These are phyloP conservation scores for Escallonia herrerae DNA, from an alignment of 129 eudicot genomes.

Conservation along the genomic window DNA sequence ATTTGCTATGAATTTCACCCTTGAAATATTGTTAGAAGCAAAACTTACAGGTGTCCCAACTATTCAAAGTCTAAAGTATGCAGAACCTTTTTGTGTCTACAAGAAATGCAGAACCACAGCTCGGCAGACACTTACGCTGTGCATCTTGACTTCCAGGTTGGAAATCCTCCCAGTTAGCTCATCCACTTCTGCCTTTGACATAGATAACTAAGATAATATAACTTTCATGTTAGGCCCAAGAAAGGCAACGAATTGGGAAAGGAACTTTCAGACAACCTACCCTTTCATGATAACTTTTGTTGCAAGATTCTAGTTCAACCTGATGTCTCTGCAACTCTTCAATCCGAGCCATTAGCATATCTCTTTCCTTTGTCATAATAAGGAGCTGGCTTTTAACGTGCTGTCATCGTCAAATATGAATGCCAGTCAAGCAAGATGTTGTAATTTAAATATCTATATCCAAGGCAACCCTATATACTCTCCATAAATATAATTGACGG, in stretches of 20 bases:
- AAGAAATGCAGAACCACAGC: no score
- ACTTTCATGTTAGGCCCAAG: background rate
- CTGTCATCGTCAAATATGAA: background rate
- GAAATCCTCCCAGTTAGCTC: slow-evolving; percentile 35
- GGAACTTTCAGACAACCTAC: slow-evolving; percentile 10
- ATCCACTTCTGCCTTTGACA: slow-evolving; percentile 37
- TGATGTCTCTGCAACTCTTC: slow-evolving; percentile 19
- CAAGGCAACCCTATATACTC: no score
- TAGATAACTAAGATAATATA: slow-evolving; percentile 26
- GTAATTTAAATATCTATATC: no score
- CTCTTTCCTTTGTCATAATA: slow-evolving; percentile 21
- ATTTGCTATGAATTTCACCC: no score
- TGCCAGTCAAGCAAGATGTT: no score
- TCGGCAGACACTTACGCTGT: slow-evolving; percentile 35
- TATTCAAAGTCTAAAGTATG: no score
- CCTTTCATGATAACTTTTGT: slow-evolving; percentile 17
- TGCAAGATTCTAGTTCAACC: slow-evolving; percentile 18
- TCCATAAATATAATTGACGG: no score
- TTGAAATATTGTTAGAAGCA: no score
- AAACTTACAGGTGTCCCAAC: no score
- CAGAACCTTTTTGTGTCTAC: no score
- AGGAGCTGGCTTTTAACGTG: slow-evolving; percentile 18
- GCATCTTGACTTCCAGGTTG: slow-evolving; percentile 43
- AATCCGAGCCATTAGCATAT: slow-evolving; percentile 12
- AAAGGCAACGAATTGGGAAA: background rate